These are phyloP conservation scores for Penicillium sp. DNA, from an alignment of 2,329 filamentous ascomycete species.

Conservation along the genomic window DNA sequence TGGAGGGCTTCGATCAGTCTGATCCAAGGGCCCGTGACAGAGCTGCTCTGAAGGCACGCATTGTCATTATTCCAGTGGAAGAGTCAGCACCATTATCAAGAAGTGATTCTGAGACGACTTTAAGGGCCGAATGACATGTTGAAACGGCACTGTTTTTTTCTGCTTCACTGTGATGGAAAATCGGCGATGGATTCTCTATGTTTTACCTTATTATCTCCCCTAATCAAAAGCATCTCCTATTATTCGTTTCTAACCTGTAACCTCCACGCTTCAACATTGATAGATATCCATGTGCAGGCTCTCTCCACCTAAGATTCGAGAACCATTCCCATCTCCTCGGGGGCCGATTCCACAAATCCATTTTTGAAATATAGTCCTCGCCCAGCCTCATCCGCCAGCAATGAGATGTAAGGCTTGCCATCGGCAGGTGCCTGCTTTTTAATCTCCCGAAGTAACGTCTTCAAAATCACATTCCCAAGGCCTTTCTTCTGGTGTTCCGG, in stretches of 20 bases:
- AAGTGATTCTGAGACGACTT: background rate
- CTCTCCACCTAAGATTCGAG: background rate
- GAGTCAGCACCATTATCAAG: background rate
- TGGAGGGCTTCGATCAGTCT: background rate
- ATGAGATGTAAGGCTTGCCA: conserved; percentile 42
- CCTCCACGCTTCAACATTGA: too few species aligned
- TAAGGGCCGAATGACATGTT: background rate
- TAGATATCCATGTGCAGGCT: too few species aligned
- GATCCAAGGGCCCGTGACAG: conserved; percentile 9
- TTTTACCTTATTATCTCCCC: background rate
- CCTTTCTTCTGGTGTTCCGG: conserved; percentile 52
- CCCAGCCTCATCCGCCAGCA: conserved; percentile 50
- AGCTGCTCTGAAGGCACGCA: conserved; percentile 24
- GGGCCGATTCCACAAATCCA: conserved; percentile 47
- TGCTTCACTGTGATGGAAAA: background rate
- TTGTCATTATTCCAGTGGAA: conserved; percentile 30
- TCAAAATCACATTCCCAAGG: conserved; percentile 49
- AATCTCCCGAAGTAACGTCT: conserved; percentile 44
- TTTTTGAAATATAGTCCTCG: conserved; percentile 48
- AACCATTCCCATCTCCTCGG: conserved; percentile 42
- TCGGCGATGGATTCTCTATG: background rate
- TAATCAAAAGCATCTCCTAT: background rate
- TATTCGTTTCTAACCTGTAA: too few species aligned
- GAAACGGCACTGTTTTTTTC: background rate
- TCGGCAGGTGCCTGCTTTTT: conserved; percentile 38